phyloP scores from a whole-genome alignment of 306 rosid species.

The Corylus heterophylla region DNA sequence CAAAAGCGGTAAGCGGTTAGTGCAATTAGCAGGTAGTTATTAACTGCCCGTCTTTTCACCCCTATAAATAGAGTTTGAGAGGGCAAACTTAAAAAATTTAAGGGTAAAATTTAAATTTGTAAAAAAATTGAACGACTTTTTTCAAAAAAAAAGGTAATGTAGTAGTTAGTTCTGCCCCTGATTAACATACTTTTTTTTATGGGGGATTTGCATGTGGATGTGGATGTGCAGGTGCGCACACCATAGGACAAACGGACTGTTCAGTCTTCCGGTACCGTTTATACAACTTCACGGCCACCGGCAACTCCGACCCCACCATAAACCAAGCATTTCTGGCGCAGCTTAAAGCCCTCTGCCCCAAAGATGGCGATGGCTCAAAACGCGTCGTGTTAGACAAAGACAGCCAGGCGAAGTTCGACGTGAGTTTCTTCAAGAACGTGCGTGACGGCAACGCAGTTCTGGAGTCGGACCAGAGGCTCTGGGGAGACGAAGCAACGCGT shows the following conservation, averaged over 20 bases:
- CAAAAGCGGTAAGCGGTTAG: too few species aligned
- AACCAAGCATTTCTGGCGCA: constrained; percentile 44
- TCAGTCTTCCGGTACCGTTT: constrained; percentile 56
- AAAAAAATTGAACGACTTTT: too few species aligned
- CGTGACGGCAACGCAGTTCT: constrained; percentile 60
- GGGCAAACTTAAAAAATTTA: too few species aligned
- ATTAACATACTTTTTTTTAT: neutral
- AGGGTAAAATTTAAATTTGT: too few species aligned
- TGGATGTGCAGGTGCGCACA: constrained; percentile 55
- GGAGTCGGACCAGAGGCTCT: constrained; percentile 77
- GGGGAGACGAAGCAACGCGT: constrained; percentile 48
- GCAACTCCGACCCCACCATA: constrained; percentile 66
- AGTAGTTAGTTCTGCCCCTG: constrained; percentile 34
- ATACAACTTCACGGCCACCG: constrained; percentile 58
- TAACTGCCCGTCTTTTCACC: too few species aligned
- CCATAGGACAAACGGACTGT: constrained; percentile 72
- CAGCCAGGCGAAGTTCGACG: constrained; percentile 54
- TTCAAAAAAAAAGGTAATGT: too few species aligned
- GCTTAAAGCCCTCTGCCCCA: constrained; percentile 52
- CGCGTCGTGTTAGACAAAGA: constrained; percentile 54
- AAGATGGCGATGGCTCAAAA: constrained; percentile 56
- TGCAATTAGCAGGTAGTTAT: too few species aligned
- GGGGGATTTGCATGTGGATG: neutral
- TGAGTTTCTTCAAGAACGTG: constrained; percentile 62
- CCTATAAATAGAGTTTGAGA: too few species aligned